phyloP scores from a whole-genome alignment of 2,329 filamentous ascomycete species.

The Capronia epimyces region DNA sequence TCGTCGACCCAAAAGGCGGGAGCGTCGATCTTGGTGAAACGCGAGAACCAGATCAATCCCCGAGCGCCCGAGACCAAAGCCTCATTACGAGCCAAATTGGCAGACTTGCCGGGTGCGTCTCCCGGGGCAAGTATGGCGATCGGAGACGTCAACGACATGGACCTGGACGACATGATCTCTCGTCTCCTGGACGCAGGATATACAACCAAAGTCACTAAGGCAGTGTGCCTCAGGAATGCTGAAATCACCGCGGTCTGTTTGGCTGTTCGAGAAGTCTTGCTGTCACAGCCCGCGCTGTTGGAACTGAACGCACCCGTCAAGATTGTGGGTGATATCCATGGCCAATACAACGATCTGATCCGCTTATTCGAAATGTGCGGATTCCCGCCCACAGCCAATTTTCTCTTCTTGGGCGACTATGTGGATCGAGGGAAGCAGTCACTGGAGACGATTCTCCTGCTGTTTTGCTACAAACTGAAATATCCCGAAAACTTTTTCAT shows the following conservation, averaged over 20 bases:
- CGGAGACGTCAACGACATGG: conserved; percentile 83
- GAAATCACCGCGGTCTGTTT: conserved; percentile 93
- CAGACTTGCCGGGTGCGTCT: conserved; percentile 36
- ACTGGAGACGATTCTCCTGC: conserved; percentile 83
- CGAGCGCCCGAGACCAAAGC: conserved; percentile 46
- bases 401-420: conserved; percentile 90
- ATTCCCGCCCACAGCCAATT: conserved; percentile 87
- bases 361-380: conserved; percentile 98
- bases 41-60: conserved; percentile 64
- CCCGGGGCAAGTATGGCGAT: conserved; percentile 66
- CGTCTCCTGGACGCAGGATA: conserved; percentile 91
- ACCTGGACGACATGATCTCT: conserved; percentile 96
- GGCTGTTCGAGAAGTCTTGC: conserved; percentile 78
- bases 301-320: conserved; percentile 94
- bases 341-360: conserved; percentile 92
- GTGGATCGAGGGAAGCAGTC: conserved; percentile 96
- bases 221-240: conserved; percentile 93
- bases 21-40: conserved; percentile 83
- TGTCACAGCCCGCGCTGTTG: conserved; percentile 84
- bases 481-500: conserved; percentile 97
- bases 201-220: conserved; percentile 94
- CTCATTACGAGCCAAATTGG: conserved; percentile 29
- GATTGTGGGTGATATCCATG: conserved; percentile 94
- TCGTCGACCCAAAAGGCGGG: conserved; percentile 64
- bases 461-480: conserved; percentile 95